These are phyloP conservation scores for Lentinus polychrous DNA, from an alignment of 1,284 basidiomycete genomes.

Conservation along the genomic window DNA sequence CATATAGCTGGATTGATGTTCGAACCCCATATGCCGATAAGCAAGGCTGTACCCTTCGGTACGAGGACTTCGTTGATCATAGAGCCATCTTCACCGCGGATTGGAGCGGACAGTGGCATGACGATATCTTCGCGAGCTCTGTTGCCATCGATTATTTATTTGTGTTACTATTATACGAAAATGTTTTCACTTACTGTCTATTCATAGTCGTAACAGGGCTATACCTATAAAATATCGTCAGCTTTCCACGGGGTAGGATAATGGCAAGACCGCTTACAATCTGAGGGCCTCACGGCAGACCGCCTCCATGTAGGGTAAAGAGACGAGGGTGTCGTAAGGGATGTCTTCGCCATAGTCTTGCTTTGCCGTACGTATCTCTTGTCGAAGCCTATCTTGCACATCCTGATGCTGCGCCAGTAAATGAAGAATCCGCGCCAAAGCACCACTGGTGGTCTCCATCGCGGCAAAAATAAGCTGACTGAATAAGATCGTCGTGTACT, in stretches of 20 bases:
- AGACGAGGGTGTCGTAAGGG: conserved; percentile 9
- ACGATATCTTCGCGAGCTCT: conserved; percentile 21
- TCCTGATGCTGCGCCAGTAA: conserved; percentile 5
- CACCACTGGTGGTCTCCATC: conserved; percentile 9
- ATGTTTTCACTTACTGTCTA: background rate
- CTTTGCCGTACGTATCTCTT: conserved; percentile 2
- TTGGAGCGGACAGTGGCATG: conserved; percentile 21
- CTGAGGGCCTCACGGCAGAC: conserved; percentile 15
- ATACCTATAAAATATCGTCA: background rate
- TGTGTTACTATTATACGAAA: background rate
- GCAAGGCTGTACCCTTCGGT: conserved; percentile 28
- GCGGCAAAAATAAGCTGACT: conserved; percentile 16
- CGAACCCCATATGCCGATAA: conserved; percentile 21
- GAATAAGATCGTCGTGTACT: background rate
- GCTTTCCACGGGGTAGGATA: background rate
- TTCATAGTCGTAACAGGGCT: background rate
- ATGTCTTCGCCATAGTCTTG: conserved; percentile 2
- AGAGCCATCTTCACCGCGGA: conserved; percentile 24
- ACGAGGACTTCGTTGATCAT: conserved; percentile 32
- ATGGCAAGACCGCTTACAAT: conserved; percentile 9
- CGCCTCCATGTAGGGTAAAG: conserved; percentile 11
- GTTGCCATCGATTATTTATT: conserved; percentile 1
- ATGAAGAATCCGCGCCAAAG: conserved; percentile 10
- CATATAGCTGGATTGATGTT: conserved; percentile 24
- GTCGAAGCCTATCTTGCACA: conserved; percentile 1